Evolutionary conservation across 306 rosid genomes (phyloP), one percentile per base, ranked within the genome.

Genomic region (Citrullus mucosospermus): DNA sequence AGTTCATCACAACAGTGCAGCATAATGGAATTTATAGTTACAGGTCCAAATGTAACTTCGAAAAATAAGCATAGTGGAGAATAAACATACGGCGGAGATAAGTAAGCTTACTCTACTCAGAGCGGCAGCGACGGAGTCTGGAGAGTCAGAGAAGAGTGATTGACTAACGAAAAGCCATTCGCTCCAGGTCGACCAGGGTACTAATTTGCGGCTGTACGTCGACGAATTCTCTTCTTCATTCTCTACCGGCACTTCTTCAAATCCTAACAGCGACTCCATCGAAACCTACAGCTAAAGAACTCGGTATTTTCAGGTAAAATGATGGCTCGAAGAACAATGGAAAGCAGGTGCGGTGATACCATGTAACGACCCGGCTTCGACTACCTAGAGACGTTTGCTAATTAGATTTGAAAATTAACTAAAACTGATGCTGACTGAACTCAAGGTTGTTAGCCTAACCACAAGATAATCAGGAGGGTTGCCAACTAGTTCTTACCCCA

Each of bases 151-250:
- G 88, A 96, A 92, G 63, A 96, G 90, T 80, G 91, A 43, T 18
- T 85, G 65, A 41, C 82, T 82, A 48, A 96, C 98, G 82, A 89
- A 87, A 74, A 83, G 82, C 99, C 99, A 96, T 65, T 96, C 99
- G 41, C 84, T 87, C 98, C 99, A 96, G 74, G 84, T 84, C 75
- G 93, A 86, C 99, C 99, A 96, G 4, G 99, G 93, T 22, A 96
- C 99, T 81, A 92, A 79, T 82, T 83, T 96, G 36, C 77, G 85
- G 9, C 82, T 59, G 69, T 60, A 80, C 3, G 89, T 65, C 1
- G 85, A 79, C 18, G 83, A 79, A 7, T 53, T 59, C 39, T 56
- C 80, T 3, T 71, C 69, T 57, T 85, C 81, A 2, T 79, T 79
- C 38, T 69, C 68, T 16, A 8, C 54, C 6, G 6, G 56, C 2